These are phyloP conservation scores for Reutealis trisperma DNA, from an alignment of 345 rosid genomes.

Conservation along the genomic window DNA sequence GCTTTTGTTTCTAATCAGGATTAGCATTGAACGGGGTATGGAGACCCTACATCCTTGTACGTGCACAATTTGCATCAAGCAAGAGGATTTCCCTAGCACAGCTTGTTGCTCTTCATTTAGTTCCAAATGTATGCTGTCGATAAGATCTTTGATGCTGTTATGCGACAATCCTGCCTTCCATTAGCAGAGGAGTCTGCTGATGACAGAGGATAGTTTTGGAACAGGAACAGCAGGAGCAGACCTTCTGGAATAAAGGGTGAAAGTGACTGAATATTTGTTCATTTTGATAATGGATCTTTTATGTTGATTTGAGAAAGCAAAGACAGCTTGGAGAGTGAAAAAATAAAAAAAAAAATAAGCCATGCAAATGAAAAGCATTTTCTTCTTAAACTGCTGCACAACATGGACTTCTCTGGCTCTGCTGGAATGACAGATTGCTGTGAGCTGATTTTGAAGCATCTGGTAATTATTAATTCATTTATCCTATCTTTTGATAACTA, in stretches of 20 bases:
- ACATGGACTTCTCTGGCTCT: too few relatives aligned
- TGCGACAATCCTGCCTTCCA: neutral
- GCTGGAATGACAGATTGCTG: too few relatives aligned
- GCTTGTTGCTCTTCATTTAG: neutral
- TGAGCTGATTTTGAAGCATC: too few relatives aligned
- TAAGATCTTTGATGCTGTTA: neutral
- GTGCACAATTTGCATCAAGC: neutral
- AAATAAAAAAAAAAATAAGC: too few relatives aligned
- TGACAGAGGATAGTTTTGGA: neutral
- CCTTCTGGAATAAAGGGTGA: neutral
- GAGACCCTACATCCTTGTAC: neutral
- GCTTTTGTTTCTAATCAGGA: neutral
- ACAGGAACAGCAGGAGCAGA: neutral
- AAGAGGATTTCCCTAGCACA: neutral
- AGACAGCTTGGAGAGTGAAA: too few relatives aligned
- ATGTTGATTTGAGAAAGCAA: too few relatives aligned
- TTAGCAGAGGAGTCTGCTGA: neutral
- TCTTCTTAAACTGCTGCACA: too few relatives aligned
- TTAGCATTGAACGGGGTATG: neutral
- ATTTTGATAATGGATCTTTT: neutral
- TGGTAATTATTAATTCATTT: too few relatives aligned
- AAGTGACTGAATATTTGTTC: neutral
- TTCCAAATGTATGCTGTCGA: neutral
- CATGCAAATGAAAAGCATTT: too few relatives aligned
- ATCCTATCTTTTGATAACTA: too few relatives aligned